These are phyloP conservation scores for Musa balbisiana DNA, from an alignment of 202 grass and related monocot species.

Conservation along the genomic window DNA sequence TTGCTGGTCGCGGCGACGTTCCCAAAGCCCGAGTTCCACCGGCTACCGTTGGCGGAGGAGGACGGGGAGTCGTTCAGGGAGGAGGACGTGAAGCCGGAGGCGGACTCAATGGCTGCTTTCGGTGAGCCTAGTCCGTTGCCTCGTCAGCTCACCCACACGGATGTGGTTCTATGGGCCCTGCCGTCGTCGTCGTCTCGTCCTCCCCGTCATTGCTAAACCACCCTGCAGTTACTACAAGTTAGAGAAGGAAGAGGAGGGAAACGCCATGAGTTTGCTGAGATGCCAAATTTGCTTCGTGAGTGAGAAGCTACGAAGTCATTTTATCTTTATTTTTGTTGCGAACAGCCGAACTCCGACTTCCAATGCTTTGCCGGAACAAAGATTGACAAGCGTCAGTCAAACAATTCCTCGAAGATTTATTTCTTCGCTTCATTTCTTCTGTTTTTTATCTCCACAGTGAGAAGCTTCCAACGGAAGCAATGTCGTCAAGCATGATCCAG, in stretches of 20 bases:
- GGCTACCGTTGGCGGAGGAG: slow-evolving; percentile 1
- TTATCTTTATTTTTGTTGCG: background rate
- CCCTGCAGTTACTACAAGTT: no score
- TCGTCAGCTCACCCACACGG: background rate
- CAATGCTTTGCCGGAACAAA: background rate
- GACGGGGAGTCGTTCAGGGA: background rate
- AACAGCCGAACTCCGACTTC: background rate
- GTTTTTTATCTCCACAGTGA: no score
- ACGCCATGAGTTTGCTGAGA: no score
- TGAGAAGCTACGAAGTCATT: background rate
- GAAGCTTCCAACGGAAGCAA: no score
- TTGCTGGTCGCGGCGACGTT: slow-evolving; percentile 16
- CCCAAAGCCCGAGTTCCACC: slow-evolving; percentile 8
- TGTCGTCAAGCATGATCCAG: no score
- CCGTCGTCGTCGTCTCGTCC: background rate
- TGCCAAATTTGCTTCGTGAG: background rate
- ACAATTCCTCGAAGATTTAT: background rate
- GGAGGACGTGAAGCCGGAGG: background rate
- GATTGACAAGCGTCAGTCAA: background rate
- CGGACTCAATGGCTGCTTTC: background rate
- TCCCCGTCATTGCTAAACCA: background rate
- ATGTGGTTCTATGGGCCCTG: background rate
- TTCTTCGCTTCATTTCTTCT: background rate
- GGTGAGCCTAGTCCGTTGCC: background rate
- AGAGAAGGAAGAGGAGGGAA: no score